A percentile compares a stretch with the other conserved stretches of the same genome.
Evolutionary conservation across 2,329 filamentous ascomycete genomes (phyloP).

Genomic region (Hymenoscyphus repandus): DNA sequence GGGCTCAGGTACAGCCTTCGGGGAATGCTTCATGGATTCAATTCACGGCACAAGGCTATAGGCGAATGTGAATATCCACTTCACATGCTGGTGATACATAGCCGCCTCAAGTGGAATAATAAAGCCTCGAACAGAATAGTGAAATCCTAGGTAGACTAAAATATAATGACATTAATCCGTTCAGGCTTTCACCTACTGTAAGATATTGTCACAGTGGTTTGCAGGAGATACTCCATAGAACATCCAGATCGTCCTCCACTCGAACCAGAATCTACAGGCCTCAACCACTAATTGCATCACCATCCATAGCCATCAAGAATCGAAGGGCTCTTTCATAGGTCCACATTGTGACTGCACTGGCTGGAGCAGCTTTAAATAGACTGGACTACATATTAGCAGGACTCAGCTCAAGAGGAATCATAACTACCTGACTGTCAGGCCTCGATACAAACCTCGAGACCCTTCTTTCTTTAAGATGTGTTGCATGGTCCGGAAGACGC

Average conservation of each 20-base stretch:
- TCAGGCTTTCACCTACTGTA: no score
- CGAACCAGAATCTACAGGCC: background rate
- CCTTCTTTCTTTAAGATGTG: conserved; percentile 71
- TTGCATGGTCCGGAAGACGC: conserved; percentile 58
- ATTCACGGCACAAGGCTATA: background rate
- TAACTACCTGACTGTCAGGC: conserved; percentile 64
- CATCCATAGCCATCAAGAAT: conserved; percentile 24
- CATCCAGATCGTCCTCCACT: no score
- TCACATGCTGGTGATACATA: no score
- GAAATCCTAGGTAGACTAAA: no score
- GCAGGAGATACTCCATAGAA: no score
- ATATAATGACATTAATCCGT: no score
- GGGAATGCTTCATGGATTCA: no score
- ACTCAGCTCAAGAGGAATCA: background rate
- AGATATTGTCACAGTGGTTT: no score
- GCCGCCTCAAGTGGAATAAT: no score
- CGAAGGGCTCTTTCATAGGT: conserved; percentile 61
- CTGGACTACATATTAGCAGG: conserved; percentile 32
- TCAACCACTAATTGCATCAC: background rate
- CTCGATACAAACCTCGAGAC: conserved; percentile 75
- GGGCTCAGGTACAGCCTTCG: no score
- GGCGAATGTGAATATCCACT: background rate
- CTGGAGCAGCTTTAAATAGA: conserved; percentile 84
- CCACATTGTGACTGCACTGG: conserved; percentile 73
- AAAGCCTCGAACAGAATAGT: no score